Base-by-base conservation (phyloP, 1,284 basidiomycete genomes). In the Boletus hoseneyae region DNA sequence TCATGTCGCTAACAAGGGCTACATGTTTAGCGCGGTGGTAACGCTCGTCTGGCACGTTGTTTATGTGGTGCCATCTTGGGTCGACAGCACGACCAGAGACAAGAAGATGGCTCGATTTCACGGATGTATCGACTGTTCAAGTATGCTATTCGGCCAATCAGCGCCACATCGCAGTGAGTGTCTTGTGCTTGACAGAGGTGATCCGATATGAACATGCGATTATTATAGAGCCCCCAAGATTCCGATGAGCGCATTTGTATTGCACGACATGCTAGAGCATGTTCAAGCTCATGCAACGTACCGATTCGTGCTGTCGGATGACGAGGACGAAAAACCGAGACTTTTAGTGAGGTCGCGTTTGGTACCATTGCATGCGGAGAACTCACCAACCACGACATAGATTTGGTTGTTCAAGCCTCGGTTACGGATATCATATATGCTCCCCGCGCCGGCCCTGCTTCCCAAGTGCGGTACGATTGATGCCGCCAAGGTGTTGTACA, bases 331-430 rank as follows among this genome's bases (percentile, higher is more conserved):
- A 54, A 77, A 75, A 30, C 82, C 86, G 6, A 75, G 87, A 42
- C 76, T 95, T n/a, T 71, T 93, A 53, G 88, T 93, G 50, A 52
- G 86, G 70, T 13, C 3, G 3, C 35, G 29, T 45, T 18, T 29
- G 25, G n/a, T 43, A 37, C 1, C 8, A 0, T 29, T 29, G 5
- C 44, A 38, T 32, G 9, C 8, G 11, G 3, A 29, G 27, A 44
- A 46, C 42, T 45, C 30, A 53, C 9, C 33, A 29, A 45, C 19
- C 10, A 34, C 35, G 18, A 21, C 30, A 47, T 49, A 90, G 88
- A 74, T 93, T 11, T 95, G 93, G 93, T 66, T 95, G 18, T 95
- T 96, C 78, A 95, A 93, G 66, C 91, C 92, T 0, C 83, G 76
- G 52, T 82, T 95, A 57, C 80, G 80, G 11, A 69, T 95, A 25